Evolutionary conservation across 345 rosid species (phyloP).

Genomic region (Brassica rapa): DNA sequence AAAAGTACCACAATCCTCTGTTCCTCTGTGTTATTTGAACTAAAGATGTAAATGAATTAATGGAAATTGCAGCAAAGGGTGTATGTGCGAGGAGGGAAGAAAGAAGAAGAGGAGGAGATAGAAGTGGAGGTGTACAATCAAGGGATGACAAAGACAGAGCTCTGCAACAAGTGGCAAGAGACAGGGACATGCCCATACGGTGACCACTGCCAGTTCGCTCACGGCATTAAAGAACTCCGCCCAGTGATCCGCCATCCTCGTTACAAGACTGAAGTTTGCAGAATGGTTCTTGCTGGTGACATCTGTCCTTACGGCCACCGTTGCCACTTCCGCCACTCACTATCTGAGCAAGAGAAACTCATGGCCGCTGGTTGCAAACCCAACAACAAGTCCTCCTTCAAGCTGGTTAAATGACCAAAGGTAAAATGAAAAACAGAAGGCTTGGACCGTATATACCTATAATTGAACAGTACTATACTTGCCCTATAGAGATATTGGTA

Average conservation of each 20-base stretch:
- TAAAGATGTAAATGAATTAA: slow-evolving; percentile 6
- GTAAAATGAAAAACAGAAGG: neutral
- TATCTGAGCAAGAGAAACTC: slow-evolving; percentile 68
- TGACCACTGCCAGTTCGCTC: slow-evolving; percentile 85
- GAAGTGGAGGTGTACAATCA: slow-evolving; percentile 78
- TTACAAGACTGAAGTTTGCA: slow-evolving; percentile 88
- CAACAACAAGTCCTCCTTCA: slow-evolving; percentile 23
- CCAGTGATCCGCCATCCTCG: slow-evolving; percentile 92
- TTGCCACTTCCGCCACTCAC: slow-evolving; percentile 93
- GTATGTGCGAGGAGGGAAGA: slow-evolving; percentile 38
- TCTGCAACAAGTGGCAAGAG: slow-evolving; percentile 98
- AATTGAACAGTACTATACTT: neutral
- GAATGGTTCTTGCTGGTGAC: slow-evolving; percentile 78
- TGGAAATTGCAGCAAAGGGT: slow-evolving; percentile 46
- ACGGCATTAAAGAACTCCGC: slow-evolving; percentile 80
- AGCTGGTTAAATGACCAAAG: slow-evolving; percentile 26
- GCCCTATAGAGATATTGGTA: slow-evolving; percentile 4
- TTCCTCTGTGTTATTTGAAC: neutral
- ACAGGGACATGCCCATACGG: slow-evolving; percentile 78
- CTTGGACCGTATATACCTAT: slow-evolving; percentile 1
- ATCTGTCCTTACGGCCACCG: slow-evolving; percentile 91
- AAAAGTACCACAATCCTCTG: neutral
- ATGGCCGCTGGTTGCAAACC: slow-evolving; percentile 35
- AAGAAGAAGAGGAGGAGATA: slow-evolving; percentile 53
- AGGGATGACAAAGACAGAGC: slow-evolving; percentile 89